Base-by-base conservation (phyloP, 106 monocot species). In the Agapanthus africanus region DNA sequence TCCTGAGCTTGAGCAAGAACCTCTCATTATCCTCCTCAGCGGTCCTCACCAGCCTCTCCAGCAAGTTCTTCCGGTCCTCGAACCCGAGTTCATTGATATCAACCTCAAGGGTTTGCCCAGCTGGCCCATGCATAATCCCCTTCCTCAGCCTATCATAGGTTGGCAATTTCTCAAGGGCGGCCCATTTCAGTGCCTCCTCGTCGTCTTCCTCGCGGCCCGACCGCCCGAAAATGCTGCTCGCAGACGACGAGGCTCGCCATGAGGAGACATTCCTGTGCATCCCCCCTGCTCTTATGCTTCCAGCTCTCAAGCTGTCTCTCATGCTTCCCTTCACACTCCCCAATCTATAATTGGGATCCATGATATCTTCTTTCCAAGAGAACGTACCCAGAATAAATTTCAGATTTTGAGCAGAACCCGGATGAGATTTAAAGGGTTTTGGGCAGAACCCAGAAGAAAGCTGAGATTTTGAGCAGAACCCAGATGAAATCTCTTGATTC, bases 101-200 rank as follows among this genome's bases (percentile, higher is more conserved):
- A 13, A 60, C 21, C 42, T 60, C 60, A 36, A 26, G 21, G 14
- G 38, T 36, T 19, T 70, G 23, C 15, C 70, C 54, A 0, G 37
- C 54, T 19, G 36, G 30, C 15, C 25, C 19, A 33, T n/a, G 1
- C 14, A 59, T 7, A 61, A 71, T 40, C 31, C 71, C 60, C 18
- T 36, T 71, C 30, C 36, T 60, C 30, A 61, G 21, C 70, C 64
- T 25, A 42, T 51, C 4, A 70, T 4, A 7, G 63, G 73, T 6
- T 7, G 81, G 81, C 23, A 77, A 56, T 69, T 73, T 82, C 77
- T 82, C 77, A 4, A 81, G 73, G 18, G 79, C 74, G 15, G 79
- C 79, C 79, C 79, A 79, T 37, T 70, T 74, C 25, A 79, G 52
- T 9, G 79, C 74, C 65, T 79, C 79, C 40, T 79, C 79, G 41